These are phyloP conservation scores for Yarrowia yakushimensis DNA, from an alignment of 805 yeast genomes.

Conservation along the genomic window DNA sequence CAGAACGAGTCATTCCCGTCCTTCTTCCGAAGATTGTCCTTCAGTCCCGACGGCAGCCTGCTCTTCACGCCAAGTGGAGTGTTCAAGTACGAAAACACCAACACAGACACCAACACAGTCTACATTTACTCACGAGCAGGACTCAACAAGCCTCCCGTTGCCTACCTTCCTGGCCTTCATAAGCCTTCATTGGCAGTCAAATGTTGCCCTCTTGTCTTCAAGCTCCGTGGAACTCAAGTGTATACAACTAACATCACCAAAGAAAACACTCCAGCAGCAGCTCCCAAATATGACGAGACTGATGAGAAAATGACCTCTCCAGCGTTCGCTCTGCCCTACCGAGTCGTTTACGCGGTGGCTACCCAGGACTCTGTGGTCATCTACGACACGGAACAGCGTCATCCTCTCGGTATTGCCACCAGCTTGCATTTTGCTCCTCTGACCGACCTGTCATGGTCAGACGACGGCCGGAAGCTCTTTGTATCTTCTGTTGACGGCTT, in stretches of 20 bases:
- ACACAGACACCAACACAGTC: conserved; percentile 57
- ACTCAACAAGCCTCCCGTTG: conserved; percentile 64
- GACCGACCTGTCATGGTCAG: conserved; percentile 84
- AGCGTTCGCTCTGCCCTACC: conserved; percentile 62
- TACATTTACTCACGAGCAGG: conserved; percentile 74
- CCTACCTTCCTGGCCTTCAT: conserved; percentile 71
- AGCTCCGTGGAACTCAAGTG: conserved; percentile 33
- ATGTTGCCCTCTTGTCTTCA: conserved; percentile 67
- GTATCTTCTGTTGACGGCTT: conserved; percentile 91
- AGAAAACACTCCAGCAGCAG: neutral
- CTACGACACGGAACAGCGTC: conserved; percentile 69
- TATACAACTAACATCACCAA: neutral
- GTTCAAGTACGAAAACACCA: conserved; percentile 40
- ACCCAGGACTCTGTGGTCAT: conserved; percentile 80
- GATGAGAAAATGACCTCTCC: conserved; percentile 28
- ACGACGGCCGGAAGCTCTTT: conserved; percentile 66
- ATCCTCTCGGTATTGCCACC: conserved; percentile 69
- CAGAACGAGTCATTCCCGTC: conserved; percentile 87
- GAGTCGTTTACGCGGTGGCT: conserved; percentile 87
- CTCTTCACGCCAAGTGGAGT: conserved; percentile 77
- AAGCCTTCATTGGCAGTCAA: conserved; percentile 82
- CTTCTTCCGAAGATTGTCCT: conserved; percentile 79
- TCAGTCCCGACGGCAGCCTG: conserved; percentile 87
- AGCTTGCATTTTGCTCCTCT: conserved; percentile 85
- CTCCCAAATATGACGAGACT: neutral